Evolutionary conservation across 352 stramenopile species (phyloP).

Genomic region (Phytopythium chamaehyphon): DNA sequence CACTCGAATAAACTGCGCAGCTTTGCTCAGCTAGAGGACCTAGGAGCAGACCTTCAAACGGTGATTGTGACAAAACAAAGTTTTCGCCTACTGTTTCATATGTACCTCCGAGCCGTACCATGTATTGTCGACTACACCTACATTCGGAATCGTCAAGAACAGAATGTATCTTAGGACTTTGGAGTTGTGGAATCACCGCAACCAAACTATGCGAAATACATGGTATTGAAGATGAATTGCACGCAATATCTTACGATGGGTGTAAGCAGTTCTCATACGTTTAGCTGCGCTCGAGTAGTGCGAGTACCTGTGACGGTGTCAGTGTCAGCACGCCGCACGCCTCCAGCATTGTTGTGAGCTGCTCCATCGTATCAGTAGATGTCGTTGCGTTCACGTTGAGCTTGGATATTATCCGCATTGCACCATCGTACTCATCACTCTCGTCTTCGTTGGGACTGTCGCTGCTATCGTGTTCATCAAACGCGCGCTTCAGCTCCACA

Average conservation of each 20-base stretch:
- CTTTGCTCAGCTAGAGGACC: no score
- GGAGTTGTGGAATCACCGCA: no score
- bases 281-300: neutral
- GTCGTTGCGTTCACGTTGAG: neutral
- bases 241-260: neutral
- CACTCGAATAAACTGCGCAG: no score
- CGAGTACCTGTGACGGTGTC: conserved; percentile 34
- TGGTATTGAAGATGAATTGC: neutral
- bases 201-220: no score
- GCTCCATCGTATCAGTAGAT: conserved; percentile 26
- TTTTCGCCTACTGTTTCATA: no score
- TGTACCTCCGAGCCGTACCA: no score
- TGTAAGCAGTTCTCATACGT: neutral
- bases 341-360: conserved; percentile 71
- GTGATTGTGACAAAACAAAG: no score
- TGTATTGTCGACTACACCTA: no score
- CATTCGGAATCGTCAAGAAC: no score
- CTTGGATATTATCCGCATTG: neutral
- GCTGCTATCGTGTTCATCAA: conserved; percentile 23
- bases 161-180: no score
- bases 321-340: conserved; percentile 51
- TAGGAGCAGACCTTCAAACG: no score
- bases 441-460: conserved; percentile 1
- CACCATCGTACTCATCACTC: neutral
- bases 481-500: conserved; percentile 35